phyloP scores from a whole-genome alignment of 179 eudicot species.

The Carnegiea gigantea region DNA sequence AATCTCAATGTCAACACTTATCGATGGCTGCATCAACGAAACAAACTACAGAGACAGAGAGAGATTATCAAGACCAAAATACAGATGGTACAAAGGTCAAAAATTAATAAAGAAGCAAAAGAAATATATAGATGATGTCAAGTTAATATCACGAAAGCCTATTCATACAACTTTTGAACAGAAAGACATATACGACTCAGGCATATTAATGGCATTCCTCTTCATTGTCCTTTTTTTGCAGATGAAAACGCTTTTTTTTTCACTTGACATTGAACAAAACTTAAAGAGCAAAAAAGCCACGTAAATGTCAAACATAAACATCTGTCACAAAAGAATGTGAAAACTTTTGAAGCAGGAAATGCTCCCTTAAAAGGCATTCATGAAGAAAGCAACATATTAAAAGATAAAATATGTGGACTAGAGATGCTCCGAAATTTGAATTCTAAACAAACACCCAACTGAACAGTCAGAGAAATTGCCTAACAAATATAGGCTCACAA shows the following conservation, averaged over 20 bases:
- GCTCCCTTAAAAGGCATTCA: neutral
- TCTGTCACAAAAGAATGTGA: neutral
- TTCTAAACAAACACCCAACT: too few species aligned
- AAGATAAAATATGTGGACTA: neutral
- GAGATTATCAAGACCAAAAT: conserved; percentile 11
- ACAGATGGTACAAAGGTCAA: neutral
- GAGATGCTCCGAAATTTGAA: neutral
- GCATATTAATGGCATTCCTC: neutral
- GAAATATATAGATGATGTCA: neutral
- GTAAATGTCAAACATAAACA: neutral
- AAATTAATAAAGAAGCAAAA: neutral
- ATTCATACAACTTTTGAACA: neutral
- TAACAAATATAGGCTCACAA: neutral
- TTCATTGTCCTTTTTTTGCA: neutral
- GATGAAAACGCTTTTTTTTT: too few species aligned
- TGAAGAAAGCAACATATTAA: neutral
- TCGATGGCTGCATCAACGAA: conserved; percentile 76
- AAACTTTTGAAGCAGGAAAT: neutral
- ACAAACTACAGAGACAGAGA: conserved; percentile 58
- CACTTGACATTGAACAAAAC: neutral
- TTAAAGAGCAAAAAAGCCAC: neutral
- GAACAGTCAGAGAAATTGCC: too few species aligned
- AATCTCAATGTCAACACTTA: conserved; percentile 91
- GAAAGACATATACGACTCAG: neutral
- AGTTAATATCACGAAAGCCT: neutral